Evolutionary conservation across 495 filamentous ascomycete genomes (phyloP), one percentile per base, ranked within the genome.

Genomic region (Massariosphaeria phaeospora): DNA sequence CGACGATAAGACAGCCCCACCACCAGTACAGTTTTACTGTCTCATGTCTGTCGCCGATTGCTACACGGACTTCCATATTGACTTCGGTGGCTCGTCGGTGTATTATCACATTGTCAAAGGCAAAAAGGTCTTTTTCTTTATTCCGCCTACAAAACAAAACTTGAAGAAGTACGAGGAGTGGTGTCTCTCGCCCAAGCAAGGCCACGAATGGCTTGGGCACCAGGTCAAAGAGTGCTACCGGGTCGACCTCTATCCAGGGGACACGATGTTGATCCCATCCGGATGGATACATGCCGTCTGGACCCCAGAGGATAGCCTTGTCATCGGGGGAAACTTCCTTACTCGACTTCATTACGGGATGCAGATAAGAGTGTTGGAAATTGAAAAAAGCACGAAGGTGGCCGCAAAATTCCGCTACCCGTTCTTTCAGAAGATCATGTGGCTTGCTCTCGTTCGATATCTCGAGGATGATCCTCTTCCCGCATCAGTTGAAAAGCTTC

Each of bases 231-330:
- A 86, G 54, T 88, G 85, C 67, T 85, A 83, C 54, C 77, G 85
- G 24, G 82, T 88, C 36, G 84, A 86, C 57, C 79, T 88, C 6
- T 76, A 73, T 15, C 81, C 84, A 59, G 85, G 85, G 9, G 85
- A 89, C 63, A 89, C 85, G 3, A 86, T 88, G 81, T 69, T 89
- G 33, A 88, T 89, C 51, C 85, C 85, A 4, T 85, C 85, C 11
- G 85, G 85, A 10, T 89, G 85, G 85, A 89, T 89, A 47, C 85
- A 89, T 63, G 84, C 85, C 12, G 85, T 89, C 6, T 88, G 86
- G 82, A 89, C 85, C 13, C 85, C 85, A 1, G 77, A 84, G 55
- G 82, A 87, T 63, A 88, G 83, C 59, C 64, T 89, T 39, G 85
- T 89, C 15, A 86, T 89, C 50, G 85, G 85, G 20, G 85, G 85